Conservation (phyloP, 805 yeast species). For the Schwanniomyces sp. region DNA sequence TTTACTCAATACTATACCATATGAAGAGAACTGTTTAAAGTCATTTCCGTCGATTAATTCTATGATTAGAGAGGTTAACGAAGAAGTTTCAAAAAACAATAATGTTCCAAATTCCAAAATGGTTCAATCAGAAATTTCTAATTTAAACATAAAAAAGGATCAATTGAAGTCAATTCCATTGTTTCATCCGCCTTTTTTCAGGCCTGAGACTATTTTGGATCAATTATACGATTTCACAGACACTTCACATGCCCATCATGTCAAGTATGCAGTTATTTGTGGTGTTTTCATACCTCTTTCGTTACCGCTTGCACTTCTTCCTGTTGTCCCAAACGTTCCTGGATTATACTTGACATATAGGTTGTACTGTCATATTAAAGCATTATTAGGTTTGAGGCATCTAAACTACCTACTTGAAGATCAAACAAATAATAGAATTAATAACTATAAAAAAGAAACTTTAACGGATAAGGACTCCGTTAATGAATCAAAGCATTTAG, state of each 20-base stretch:
- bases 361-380: slow-evolving; percentile 81
- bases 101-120: slow-evolving; percentile 7
- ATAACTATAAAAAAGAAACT: neutral
- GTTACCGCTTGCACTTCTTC: slow-evolving; percentile 75
- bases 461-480: slow-evolving; percentile 5
- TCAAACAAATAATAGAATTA: neutral
- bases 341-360: slow-evolving; percentile 84
- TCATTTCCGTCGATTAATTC: slow-evolving; percentile 71
- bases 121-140: slow-evolving; percentile 26
- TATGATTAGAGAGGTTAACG: slow-evolving; percentile 50
- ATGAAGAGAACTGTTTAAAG: slow-evolving; percentile 74
- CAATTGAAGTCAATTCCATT: slow-evolving; percentile 41
- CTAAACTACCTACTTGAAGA: slow-evolving; percentile 49
- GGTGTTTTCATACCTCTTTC: slow-evolving; percentile 71
- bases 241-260: slow-evolving; percentile 52
- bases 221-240: slow-evolving; percentile 46
- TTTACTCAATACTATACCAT: slow-evolving; percentile 65
- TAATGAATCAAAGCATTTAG: slow-evolving; percentile 20
- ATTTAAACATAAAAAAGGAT: slow-evolving; percentile 21
- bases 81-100: slow-evolving; percentile 13
- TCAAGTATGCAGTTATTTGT: slow-evolving; percentile 52
- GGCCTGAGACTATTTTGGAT: slow-evolving; percentile 24
- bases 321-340: slow-evolving; percentile 89
- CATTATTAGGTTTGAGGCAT: slow-evolving; percentile 72
- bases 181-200: slow-evolving; percentile 37